Conservation (phyloP, 1,139 yeast species). For the Sugiyamaella xylanicola region DNA sequence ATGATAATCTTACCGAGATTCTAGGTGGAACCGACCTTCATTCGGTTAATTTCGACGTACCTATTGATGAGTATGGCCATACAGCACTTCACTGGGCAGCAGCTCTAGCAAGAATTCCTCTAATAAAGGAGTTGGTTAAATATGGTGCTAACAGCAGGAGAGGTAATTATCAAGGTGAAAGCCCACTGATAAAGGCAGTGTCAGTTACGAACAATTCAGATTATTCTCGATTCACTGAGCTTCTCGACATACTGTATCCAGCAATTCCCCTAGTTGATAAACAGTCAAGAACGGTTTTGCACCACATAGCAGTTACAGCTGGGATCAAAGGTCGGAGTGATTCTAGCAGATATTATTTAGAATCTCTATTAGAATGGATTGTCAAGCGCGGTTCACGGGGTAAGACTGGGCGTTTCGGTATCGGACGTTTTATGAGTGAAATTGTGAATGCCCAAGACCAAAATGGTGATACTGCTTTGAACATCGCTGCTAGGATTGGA, state of each 20-base stretch:
- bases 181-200: conserved; percentile 85
- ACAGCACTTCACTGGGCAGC: conserved; percentile 97
- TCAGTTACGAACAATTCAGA: conserved; percentile 87
- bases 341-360: conserved; percentile 75
- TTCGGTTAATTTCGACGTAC: conserved; percentile 67
- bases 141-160: conserved; percentile 68
- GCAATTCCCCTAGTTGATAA: conserved; percentile 74
- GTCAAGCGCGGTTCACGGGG: conserved; percentile 54
- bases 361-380: conserved; percentile 78
- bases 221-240: conserved; percentile 66
- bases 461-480: conserved; percentile 83
- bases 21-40: conserved; percentile 25
- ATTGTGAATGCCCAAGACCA: conserved; percentile 77
- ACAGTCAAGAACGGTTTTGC: conserved; percentile 82
- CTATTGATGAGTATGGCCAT: conserved; percentile 92
- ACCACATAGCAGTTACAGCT: conserved; percentile 82
- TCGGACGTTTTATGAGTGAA: conserved; percentile 64
- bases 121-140: conserved; percentile 71
- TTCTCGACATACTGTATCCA: conserved; percentile 75
- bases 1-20: conserved; percentile 26
- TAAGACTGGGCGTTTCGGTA: conserved; percentile 49
- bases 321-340: conserved; percentile 70
- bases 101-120: conserved; percentile 74
- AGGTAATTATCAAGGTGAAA: conserved; percentile 85
- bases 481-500: conserved; percentile 88